phyloP scores from a whole-genome alignment of 2,329 filamentous ascomycete genomes.

The Phyllosticta citrichinensis region DNA sequence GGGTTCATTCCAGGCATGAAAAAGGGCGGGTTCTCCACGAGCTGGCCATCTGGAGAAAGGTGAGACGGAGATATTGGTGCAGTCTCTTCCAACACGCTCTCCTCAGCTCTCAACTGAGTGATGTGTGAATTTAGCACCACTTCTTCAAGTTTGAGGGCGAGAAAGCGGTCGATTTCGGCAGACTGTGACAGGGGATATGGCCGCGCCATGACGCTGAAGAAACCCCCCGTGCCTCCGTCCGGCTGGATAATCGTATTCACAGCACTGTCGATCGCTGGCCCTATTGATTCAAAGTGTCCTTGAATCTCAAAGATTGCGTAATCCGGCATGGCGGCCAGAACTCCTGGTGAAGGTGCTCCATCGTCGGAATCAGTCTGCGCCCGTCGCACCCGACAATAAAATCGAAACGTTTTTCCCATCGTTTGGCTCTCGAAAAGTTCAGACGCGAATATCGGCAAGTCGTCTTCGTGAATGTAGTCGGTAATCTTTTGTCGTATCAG shows the following conservation, averaged over 20 bases:
- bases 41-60: background rate
- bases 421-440: conserved; percentile 3
- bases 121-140: background rate
- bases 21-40: background rate
- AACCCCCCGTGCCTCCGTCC: background rate
- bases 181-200: conserved; percentile 1
- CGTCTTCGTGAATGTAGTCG: conserved; percentile 6
- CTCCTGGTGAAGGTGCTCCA: background rate
- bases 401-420: conserved; percentile 4
- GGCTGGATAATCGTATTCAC: background rate
- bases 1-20: background rate
- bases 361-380: background rate
- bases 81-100: background rate
- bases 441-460: conserved; percentile 1
- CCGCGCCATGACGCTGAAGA: conserved; percentile 8
- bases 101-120: conserved; percentile 1
- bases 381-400: conserved; percentile 3
- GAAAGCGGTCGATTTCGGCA: conserved; percentile 4
- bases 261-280: background rate
- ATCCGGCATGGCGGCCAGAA: background rate
- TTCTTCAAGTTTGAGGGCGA: conserved; percentile 4
- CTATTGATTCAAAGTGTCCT: background rate
- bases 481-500: background rate
- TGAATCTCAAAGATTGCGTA: conserved; percentile 3
- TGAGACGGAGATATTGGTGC: background rate